phyloP scores from a whole-genome alignment of 208 protist species.

The Porcisia hertigi region DNA sequence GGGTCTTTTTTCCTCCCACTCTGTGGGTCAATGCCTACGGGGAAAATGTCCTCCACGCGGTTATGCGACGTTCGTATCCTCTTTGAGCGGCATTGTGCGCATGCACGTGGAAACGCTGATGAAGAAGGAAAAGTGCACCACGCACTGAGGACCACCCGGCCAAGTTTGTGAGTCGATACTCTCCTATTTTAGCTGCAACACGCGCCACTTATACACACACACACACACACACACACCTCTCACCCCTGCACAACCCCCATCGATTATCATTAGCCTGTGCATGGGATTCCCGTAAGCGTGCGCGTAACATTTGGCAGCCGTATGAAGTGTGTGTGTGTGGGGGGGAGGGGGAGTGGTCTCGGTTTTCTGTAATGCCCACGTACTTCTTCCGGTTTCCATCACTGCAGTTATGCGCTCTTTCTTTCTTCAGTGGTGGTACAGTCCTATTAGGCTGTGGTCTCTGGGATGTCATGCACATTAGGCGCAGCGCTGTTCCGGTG shows the following conservation, averaged over 20 bases:
- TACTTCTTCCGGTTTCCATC: slow-evolving; percentile 30
- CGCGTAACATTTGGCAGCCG: not conserved
- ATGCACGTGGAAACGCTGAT: not conserved
- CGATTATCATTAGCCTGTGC: not conserved
- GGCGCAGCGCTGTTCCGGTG: slow-evolving; percentile 41
- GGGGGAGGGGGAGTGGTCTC: not conserved
- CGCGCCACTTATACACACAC: not conserved
- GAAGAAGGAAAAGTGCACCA: not conserved
- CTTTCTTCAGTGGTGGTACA: slow-evolving; percentile 17
- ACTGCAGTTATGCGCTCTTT: slow-evolving; percentile 4
- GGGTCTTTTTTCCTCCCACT: not conserved
- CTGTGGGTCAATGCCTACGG: not conserved
- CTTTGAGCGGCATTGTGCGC: not conserved
- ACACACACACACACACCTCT: not conserved
- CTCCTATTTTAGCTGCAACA: not conserved
- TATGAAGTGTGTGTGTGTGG: not conserved
- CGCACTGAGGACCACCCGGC: not conserved
- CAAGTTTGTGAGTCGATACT: not conserved
- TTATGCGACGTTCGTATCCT: too few relatives aligned
- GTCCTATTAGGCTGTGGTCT: slow-evolving; percentile 18
- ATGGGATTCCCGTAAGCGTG: not conserved
- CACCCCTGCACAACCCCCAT: not conserved
- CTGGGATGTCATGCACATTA: slow-evolving; percentile 18
- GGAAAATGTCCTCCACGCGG: not conserved
- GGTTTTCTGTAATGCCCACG: slow-evolving; percentile 18